A percentile compares a stretch with the other conserved stretches of the same genome.
Conservation (phyloP, 2,329 filamentous ascomycete species). For the Xylaria sp. region DNA sequence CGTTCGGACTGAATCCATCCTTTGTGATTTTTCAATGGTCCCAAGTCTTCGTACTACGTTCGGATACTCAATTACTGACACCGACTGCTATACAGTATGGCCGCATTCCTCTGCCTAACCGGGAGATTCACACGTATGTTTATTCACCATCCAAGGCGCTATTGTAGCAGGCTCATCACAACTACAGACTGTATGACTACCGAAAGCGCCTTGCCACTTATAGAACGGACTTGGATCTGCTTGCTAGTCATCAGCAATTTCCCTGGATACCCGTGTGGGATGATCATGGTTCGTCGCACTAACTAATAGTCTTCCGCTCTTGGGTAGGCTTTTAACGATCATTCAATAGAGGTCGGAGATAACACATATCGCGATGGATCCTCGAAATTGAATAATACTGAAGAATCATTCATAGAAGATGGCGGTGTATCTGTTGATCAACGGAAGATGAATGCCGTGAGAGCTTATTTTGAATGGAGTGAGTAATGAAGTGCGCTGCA, state of each 20-base stretch:
- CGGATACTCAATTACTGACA: neutral
- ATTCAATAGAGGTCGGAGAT: constrained; percentile 64
- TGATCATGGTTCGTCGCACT: constrained; percentile 59
- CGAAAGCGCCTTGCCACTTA: constrained; percentile 68
- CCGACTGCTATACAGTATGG: constrained; percentile 49
- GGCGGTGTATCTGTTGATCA: constrained; percentile 74
- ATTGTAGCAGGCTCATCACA: constrained; percentile 39
- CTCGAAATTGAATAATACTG: constrained; percentile 71
- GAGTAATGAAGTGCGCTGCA: constrained; percentile 49
- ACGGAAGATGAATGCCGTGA: constrained; percentile 77
- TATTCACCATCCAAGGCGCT: constrained; percentile 48
- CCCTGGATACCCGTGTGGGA: constrained; percentile 75
- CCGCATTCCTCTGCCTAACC: constrained; percentile 64
- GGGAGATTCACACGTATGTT: constrained; percentile 57
- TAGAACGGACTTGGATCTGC: constrained; percentile 70
- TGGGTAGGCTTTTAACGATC: neutral
- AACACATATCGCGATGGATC: constrained; percentile 73
- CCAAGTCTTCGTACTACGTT: neutral
- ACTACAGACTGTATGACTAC: constrained; percentile 64
- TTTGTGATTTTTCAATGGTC: neutral
- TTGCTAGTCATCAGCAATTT: constrained; percentile 65
- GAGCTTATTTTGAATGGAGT: constrained; percentile 76
- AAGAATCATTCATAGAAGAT: constrained; percentile 70
- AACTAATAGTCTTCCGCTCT: no score
- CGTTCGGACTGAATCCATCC: neutral